Conservation (phyloP, 2,329 filamentous ascomycete species). For the Geosmithia morbida region DNA sequence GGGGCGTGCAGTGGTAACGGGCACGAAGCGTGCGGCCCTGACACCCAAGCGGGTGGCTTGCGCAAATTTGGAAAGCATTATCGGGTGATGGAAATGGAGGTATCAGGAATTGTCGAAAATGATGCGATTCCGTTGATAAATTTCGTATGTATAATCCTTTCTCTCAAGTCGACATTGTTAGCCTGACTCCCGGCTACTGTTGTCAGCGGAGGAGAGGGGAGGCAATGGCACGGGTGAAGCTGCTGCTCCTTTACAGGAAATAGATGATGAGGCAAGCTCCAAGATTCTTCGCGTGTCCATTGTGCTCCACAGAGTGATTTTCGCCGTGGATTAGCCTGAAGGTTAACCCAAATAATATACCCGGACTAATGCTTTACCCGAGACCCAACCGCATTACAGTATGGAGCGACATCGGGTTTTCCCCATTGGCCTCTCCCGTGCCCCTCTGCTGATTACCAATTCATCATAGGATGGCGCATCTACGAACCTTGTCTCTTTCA, state of each 20-base stretch:
- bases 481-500: neutral
- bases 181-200: neutral
- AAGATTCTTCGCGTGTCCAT: neutral
- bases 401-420: neutral
- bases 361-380: neutral
- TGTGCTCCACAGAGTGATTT: neutral
- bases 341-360: neutral
- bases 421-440: neutral
- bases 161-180: conserved; percentile 2
- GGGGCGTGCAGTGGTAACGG: conserved; percentile 4
- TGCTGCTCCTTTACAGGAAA: neutral
- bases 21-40: conserved; percentile 4
- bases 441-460: neutral
- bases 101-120: neutral
- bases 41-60: conserved; percentile 17
- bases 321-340: neutral
- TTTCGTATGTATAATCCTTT: neutral
- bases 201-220: neutral
- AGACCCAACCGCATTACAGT: neutral
- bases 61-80: conserved; percentile 23
- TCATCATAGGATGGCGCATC: neutral
- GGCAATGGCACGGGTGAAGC: neutral
- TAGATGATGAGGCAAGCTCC: neutral
- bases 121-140: neutral
- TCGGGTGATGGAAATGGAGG: conserved; percentile 5